Evolutionary conservation across 805 yeast genomes (phyloP).

Genomic region (Barnettozyma sp.): DNA sequence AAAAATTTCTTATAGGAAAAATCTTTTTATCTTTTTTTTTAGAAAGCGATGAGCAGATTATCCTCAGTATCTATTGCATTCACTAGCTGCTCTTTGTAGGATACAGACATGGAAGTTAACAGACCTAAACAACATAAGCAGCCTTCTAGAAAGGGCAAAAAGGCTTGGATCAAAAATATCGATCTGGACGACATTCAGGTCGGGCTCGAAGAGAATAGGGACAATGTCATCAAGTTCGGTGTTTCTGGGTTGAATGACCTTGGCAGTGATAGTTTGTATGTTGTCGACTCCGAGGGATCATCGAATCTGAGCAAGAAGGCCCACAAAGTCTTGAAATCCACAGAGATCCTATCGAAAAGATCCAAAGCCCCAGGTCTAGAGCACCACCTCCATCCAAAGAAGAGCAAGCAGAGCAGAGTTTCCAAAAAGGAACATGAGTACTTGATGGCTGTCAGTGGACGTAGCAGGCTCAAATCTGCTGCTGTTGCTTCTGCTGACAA

Average conservation of each 20-base stretch:
- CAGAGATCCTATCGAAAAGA: slow-evolving; percentile 53
- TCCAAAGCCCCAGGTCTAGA: slow-evolving; percentile 70
- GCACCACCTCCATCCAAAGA: slow-evolving; percentile 23
- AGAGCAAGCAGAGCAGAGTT: slow-evolving; percentile 41
- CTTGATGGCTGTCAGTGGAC: slow-evolving; percentile 71
- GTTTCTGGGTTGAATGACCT: slow-evolving; percentile 33
- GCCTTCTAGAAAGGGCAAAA: slow-evolving; percentile 85
- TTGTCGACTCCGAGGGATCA: slow-evolving; percentile 59
- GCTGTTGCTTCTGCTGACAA: slow-evolving; percentile 47
- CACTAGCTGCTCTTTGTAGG: too few species aligned
- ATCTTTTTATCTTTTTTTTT: too few species aligned
- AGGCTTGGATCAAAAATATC: slow-evolving; percentile 88
- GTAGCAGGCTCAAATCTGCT: slow-evolving; percentile 47
- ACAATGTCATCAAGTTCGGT: slow-evolving; percentile 50
- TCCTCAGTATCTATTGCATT: too few species aligned
- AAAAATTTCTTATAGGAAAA: too few species aligned
- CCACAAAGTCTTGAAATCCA: slow-evolving; percentile 32
- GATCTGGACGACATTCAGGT: slow-evolving; percentile 74
- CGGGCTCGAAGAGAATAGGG: slow-evolving; percentile 63
- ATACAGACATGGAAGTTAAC: slow-evolving; percentile 31
- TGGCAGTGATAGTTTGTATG: slow-evolving; percentile 44
- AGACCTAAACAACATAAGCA: slow-evolving; percentile 61
- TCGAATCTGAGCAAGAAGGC: slow-evolving; percentile 35
- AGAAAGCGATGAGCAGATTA: slow-evolving; percentile 9
- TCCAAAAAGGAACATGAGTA: slow-evolving; percentile 54